Evolutionary conservation across 768 basidiomycete genomes (phyloP).

Genomic region (Botryobasidium botryosum): DNA sequence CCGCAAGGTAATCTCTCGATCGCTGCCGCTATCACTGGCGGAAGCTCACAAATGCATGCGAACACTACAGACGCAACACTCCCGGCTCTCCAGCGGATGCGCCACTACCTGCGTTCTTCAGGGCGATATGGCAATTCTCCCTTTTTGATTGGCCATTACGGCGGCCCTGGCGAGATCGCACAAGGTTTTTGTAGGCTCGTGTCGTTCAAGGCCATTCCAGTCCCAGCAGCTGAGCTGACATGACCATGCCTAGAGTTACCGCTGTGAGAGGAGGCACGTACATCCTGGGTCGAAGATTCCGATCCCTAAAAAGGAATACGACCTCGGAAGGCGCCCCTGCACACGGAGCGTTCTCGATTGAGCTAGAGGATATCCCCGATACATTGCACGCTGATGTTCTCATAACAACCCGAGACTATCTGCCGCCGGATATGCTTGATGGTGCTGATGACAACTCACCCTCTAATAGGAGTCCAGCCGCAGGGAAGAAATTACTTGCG

Average conservation of each 20-base stretch:
- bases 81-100: conserved; percentile 47
- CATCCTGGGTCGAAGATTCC: conserved; percentile 21
- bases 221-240: neutral
- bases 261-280: conserved; percentile 46
- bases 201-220: neutral
- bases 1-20: conserved; percentile 37
- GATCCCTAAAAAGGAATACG: conserved; percentile 6
- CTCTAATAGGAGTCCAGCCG: conserved; percentile 4
- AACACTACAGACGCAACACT: neutral
- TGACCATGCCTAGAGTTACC: conserved; percentile 40
- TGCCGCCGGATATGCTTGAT: neutral
- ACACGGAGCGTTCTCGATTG: conserved; percentile 1
- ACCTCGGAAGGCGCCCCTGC: neutral
- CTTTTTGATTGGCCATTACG: conserved; percentile 90
- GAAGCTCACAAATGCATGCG: neutral
- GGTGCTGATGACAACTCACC: neutral
- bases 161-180: conserved; percentile 77
- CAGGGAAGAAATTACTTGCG: conserved; percentile 25
- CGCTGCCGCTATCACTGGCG: too few species aligned
- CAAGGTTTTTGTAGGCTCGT: conserved; percentile 53
- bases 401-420: conserved; percentile 4
- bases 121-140: conserved; percentile 80
- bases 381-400: conserved; percentile 10
- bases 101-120: conserved; percentile 54
- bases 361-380: conserved; percentile 9